These are phyloP conservation scores for Tuber indicum DNA, from an alignment of 495 filamentous ascomycete genomes.

Conservation along the genomic window DNA sequence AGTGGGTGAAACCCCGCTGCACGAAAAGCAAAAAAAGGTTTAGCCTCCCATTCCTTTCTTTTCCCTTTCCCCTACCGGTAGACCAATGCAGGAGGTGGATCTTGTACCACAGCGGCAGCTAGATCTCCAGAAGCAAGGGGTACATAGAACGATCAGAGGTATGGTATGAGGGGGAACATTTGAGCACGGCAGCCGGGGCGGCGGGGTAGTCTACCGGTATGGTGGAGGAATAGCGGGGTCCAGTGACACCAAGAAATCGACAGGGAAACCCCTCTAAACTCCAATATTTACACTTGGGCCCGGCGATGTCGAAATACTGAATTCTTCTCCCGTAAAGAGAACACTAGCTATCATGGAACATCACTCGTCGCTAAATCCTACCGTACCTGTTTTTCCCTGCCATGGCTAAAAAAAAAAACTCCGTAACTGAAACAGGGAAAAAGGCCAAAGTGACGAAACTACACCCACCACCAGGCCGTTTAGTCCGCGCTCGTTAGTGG, in stretches of 20 bases:
- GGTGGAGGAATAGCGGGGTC: not conserved
- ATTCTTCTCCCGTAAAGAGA: not conserved
- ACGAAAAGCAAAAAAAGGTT: not conserved
- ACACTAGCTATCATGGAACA: not conserved
- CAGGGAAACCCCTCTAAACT: conserved; percentile 5
- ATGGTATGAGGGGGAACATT: not conserved
- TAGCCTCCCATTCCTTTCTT: not conserved
- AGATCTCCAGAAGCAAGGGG: not conserved
- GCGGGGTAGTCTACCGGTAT: not conserved
- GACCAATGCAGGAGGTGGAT: not conserved
- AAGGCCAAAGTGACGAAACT: not conserved
- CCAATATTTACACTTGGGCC: no score
- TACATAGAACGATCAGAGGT: not conserved
- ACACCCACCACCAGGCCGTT: not conserved
- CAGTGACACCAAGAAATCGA: not conserved
- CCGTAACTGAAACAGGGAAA: not conserved
- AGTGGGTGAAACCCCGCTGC: not conserved
- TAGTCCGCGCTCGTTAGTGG: not conserved
- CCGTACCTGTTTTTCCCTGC: not conserved
- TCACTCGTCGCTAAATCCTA: not conserved
- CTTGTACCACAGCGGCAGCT: not conserved
- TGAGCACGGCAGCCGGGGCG: not conserved
- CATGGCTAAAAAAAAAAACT: not conserved
- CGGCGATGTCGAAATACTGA: not conserved
- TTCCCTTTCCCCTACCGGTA: not conserved